Evolutionary conservation across 345 rosid species (phyloP), one percentile per base, ranked within the genome.

Genomic region (thale cress (Arabidopsis thaliana)): DNA sequence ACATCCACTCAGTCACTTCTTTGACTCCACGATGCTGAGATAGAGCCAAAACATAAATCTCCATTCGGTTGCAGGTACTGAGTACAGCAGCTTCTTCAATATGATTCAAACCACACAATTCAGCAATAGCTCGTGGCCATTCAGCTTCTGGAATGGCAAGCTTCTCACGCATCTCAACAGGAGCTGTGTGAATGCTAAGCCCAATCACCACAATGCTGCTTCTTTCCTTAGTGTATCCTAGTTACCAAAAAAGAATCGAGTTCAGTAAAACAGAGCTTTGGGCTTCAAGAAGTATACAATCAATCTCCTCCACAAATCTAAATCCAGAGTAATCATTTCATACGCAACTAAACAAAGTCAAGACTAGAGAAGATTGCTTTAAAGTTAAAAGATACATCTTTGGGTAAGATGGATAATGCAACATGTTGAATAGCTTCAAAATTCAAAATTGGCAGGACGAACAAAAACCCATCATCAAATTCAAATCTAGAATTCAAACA

Each of bases 1-100:
- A 86, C 96, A 89, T 87, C 91, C 91, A 89, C 61, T 87, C 92
- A 12, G 92, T 87, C 6, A 89, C 96, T 85, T 89, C 96, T 85
- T 84, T 87, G 79, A 89, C 90, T 37, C 92, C 91, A 69, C 96
- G 92, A 34, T 87, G 86, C 76, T 85, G 91, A 46, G 95, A 89
- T 5, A 89, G 77, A 61, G 90, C 90, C 48, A 87, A 77, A 57
- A 86, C 87, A 80, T 89, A 89, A 59, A 87, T 85, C 84, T 89
- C 96, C 86, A 86, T 87, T 20, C 90, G 81, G 82, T 89, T 89
- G 76, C 95, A 89, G 33, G 95, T 89, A 72, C 95, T 89, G 60
- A 89, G 91, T 4, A 89, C 91, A 64, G 91, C 91, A 56, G 90
- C 95, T 84, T 87, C 95, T 61, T 87, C 88, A 23, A 94, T 91